These are phyloP conservation scores for Xanthoparmelia taractica DNA, from an alignment of 495 filamentous ascomycete genomes.

Conservation along the genomic window DNA sequence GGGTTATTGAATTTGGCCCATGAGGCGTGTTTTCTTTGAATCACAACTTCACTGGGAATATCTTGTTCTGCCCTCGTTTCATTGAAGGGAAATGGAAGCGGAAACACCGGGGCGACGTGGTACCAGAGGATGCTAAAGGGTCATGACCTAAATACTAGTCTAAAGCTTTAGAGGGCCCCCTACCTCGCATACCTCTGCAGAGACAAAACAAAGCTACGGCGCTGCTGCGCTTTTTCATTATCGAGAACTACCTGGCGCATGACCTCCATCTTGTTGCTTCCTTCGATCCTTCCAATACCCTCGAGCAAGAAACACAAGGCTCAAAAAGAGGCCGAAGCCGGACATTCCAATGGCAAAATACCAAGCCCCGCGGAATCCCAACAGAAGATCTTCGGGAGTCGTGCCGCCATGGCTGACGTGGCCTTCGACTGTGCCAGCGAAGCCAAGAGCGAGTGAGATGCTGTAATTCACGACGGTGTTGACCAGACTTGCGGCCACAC, in stretches of 20 bases:
- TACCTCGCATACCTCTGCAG: no score
- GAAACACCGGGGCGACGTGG: no score
- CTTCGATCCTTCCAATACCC: slow-evolving; percentile 11
- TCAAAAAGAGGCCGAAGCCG: slow-evolving; percentile 37
- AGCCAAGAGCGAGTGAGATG: slow-evolving; percentile 57
- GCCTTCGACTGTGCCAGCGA: slow-evolving; percentile 56
- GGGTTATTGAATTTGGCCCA: no score
- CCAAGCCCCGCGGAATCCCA: slow-evolving; percentile 49
- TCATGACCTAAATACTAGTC: no score
- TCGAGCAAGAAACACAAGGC: slow-evolving; percentile 11
- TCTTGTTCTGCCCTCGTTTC: no score
- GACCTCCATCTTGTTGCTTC: background rate
- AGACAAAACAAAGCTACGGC: no score
- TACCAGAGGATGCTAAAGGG: no score
- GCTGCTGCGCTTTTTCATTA: background rate
- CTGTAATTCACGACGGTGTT: slow-evolving; percentile 60
- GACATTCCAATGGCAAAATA: slow-evolving; percentile 51
- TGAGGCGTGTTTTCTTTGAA: no score
- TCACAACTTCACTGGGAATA: no score
- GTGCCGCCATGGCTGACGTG: slow-evolving; percentile 42
- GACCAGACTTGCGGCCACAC: slow-evolving; percentile 51
- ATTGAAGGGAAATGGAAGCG: no score
- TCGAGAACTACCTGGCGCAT: background rate
- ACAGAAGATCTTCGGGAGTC: slow-evolving; percentile 33
- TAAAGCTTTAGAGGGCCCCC: no score